A percentile compares a stretch with the other conserved stretches of the same genome.
phyloP scores from a whole-genome alignment of 768 basidiomycete species.

The Wakefieldia striispora region DNA sequence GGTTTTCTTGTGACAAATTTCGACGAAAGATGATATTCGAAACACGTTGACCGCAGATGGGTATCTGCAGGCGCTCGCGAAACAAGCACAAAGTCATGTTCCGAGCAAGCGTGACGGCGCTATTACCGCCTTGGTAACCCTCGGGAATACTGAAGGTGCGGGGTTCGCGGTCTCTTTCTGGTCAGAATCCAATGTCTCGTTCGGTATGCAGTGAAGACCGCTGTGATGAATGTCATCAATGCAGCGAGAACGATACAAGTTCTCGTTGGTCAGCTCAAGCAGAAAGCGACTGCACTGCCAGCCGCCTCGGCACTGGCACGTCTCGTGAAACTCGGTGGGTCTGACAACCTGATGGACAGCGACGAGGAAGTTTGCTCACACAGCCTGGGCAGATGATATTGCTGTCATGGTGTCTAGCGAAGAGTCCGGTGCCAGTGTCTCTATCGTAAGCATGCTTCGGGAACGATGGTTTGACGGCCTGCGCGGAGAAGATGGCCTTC shows the following conservation, averaged over 20 bases:
- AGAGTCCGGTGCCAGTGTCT: not conserved
- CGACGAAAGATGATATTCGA: conserved; percentile 10
- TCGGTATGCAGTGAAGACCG: not conserved
- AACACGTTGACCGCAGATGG: conserved; percentile 2
- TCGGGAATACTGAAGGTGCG: conserved; percentile 13
- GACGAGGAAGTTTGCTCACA: not conserved
- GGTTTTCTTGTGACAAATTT: not conserved
- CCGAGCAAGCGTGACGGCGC: conserved; percentile 17
- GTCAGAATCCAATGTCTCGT: not conserved
- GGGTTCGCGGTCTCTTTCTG: not conserved
- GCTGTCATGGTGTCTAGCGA: conserved; percentile 6
- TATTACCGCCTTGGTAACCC: conserved; percentile 14
- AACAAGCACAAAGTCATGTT: conserved; percentile 5
- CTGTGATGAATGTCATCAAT: conserved; percentile 16
- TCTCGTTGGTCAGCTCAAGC: conserved; percentile 16
- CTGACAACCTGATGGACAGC: not conserved
- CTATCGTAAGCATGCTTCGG: conserved; percentile 22
- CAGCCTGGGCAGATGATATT: conserved; percentile 14
- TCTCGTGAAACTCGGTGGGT: conserved; percentile 21
- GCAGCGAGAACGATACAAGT: conserved; percentile 11
- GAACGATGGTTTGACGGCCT: conserved; percentile 29
- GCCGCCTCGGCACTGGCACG: conserved; percentile 19
- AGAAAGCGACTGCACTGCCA: conserved; percentile 16
- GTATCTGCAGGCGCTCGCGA: conserved; percentile 14
- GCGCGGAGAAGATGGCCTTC: conserved; percentile 26